Conservation (phyloP, 1,139 yeast species). For the Taphrina populina region DNA sequence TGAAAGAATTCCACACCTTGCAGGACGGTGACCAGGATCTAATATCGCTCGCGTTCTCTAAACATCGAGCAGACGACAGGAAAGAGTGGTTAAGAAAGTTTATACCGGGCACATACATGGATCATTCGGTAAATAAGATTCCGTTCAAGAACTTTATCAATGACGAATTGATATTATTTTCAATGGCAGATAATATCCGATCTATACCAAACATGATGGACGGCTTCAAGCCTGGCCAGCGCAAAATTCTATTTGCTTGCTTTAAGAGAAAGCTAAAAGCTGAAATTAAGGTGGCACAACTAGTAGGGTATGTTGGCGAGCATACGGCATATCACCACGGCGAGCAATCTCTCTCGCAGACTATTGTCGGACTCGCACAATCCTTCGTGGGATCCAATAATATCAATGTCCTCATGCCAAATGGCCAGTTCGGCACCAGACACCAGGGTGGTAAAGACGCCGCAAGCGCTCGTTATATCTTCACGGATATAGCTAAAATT, state of each 20-base stretch:
- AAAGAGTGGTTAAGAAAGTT: constrained; percentile 92
- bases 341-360: constrained; percentile 79
- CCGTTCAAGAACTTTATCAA: constrained; percentile 94
- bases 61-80: constrained; percentile 94
- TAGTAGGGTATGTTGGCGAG: constrained; percentile 86
- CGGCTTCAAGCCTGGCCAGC: constrained; percentile 96
- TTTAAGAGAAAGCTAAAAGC: constrained; percentile 73
- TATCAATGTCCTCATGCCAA: constrained; percentile 77
- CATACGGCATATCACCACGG: constrained; percentile 96
- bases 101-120: constrained; percentile 89
- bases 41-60: constrained; percentile 91
- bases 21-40: constrained; percentile 75
- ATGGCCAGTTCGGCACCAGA: constrained; percentile 96
- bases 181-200: constrained; percentile 94
- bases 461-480: constrained; percentile 97
- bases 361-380: constrained; percentile 92
- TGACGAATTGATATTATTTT: constrained; percentile 88
- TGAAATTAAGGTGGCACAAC: constrained; percentile 86
- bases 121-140: constrained; percentile 70
- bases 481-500: constrained; percentile 74
- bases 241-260: constrained; percentile 87
- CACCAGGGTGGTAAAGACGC: constrained; percentile 98
- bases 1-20: constrained; percentile 79
- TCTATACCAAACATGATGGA: constrained; percentile 93
- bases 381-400: constrained; percentile 93